Base-by-base conservation (phyloP, 257 asterid genomes). In the Salvia splendens region DNA sequence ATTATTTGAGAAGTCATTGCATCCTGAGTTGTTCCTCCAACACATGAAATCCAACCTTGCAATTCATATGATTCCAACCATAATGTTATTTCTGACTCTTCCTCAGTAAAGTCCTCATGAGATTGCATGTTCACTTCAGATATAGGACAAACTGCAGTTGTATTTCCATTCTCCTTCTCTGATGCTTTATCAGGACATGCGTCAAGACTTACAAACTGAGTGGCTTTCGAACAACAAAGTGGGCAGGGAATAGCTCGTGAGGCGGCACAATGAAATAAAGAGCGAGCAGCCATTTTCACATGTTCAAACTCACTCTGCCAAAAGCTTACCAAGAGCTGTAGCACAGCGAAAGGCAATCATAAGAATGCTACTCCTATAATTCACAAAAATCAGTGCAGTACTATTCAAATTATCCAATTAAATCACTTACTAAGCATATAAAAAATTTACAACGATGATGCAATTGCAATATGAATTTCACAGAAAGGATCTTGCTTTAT, bases 221-320 rank as follows among this genome's bases (percentile, higher is more conserved):
- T 74, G 67, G 78, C 58, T 62, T 81, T 82, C 74, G 79, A 68
- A 77, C 77, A 20, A 73, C 80, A 68, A 11, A 90, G 76, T 48
- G 89, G 88, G 75, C 40, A 76, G n/a, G 99, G 99, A 71, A 90
- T 84, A 68, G 95, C 86, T 68, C 99, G 90, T 43, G 99, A 88
- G 75, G 96, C 99, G 75, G 97, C 95, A 83, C 97, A 93, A 28
- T 93, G 97, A 74, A 93, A 93, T 73, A 93, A 81, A 71, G 99
- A 88, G 60, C 96, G 97, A 70, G 99, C 97, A 76, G 97, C 96
- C 97, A 93, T 86, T 79, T 83, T 88, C 67, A 93, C 95, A 77
- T 90, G 99, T 73, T 93, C 97, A 61, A 80, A 80, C 75, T 93
- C 95, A 45, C 86, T 86, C 86, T 88, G 97, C 99, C 99, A 93